Conservation (phyloP, 805 yeast genomes). For the Yamadazyma philogaea region DNA sequence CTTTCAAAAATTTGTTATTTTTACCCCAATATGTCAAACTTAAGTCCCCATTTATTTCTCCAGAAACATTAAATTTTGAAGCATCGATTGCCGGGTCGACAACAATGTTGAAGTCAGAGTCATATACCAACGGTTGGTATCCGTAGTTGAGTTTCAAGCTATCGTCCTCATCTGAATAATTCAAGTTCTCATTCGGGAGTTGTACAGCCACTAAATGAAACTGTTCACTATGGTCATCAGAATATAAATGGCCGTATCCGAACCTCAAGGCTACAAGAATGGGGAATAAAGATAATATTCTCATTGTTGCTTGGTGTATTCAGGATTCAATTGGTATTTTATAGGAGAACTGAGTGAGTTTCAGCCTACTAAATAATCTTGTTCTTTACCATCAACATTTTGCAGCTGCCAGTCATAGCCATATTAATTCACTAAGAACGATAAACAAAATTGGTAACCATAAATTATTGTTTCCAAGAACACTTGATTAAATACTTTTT, state of each 20-base stretch:
- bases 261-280: neutral
- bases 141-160: neutral
- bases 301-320: neutral
- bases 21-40: neutral
- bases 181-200: slow-evolving; percentile 4
- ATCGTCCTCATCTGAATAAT: neutral
- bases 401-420: neutral
- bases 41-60: slow-evolving; percentile 8
- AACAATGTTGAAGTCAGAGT: slow-evolving; percentile 5
- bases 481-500: no score
- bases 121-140: slow-evolving; percentile 6
- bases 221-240: slow-evolving; percentile 4
- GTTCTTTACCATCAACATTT: neutral
- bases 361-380: no score
- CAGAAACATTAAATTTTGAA: slow-evolving; percentile 5
- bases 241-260: neutral
- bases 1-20: neutral
- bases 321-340: no score
- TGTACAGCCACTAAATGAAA: slow-evolving; percentile 9
- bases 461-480: neutral
- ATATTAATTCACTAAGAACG: neutral
- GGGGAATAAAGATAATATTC: neutral
- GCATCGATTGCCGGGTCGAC: slow-evolving; percentile 6
- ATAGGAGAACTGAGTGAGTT: no score
- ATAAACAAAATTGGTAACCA: neutral